Base-by-base conservation (phyloP, 2,329 filamentous ascomycete species). In the Fusarium chuoi region DNA sequence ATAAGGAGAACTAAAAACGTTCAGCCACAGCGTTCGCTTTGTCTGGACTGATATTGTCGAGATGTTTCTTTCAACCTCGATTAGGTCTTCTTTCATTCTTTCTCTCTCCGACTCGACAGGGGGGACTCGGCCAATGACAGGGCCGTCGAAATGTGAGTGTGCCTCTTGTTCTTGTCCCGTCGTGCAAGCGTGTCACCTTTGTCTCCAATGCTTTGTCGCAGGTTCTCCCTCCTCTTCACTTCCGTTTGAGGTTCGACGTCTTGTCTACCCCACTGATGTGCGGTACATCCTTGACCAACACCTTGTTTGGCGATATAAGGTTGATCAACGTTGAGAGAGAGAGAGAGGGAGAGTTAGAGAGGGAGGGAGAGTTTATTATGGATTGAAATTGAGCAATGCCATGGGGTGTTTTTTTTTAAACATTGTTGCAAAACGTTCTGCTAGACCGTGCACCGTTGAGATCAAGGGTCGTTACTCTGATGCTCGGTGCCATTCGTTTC, bases 121-220 rank as follows among this genome's bases (percentile, higher is more conserved):
- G 49, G 49, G 46, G 39, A 49, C 65, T 71, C 26, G 70, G 44
- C 65, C 70, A 73, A 73, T 71, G 52, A 64, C 26, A 44, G 15
- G 22, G 35, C 55, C 39, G 38, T 59, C 38, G 45, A 55, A 44
- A 10, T 41, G 35, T 42, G 71, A 67, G 39, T 62, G 39, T 74
- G 57, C 38, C 57, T 72, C 49, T 66, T 28, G 20, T 41, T 55
- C 51, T 55, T 41, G 51, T 58, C 55, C 65, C 70, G 65, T 71
- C 33, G 56, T 67, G 62, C 46, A 67, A 71, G 70, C 61, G 70
- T 74, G 66, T 74, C 71, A 74, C 54, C 39, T 67, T 71, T 73
- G 65, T 57, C 60, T 70, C 65, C 46, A 68, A 68, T 68, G 35
- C 46, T 70, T 65, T 56, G 65, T 65, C 49, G 56, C 65, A 68